A percentile compares a stretch with the other conserved stretches of the same genome.
Conservation (phyloP, 2,329 filamentous ascomycete species). For the Fusarium acutatum region DNA sequence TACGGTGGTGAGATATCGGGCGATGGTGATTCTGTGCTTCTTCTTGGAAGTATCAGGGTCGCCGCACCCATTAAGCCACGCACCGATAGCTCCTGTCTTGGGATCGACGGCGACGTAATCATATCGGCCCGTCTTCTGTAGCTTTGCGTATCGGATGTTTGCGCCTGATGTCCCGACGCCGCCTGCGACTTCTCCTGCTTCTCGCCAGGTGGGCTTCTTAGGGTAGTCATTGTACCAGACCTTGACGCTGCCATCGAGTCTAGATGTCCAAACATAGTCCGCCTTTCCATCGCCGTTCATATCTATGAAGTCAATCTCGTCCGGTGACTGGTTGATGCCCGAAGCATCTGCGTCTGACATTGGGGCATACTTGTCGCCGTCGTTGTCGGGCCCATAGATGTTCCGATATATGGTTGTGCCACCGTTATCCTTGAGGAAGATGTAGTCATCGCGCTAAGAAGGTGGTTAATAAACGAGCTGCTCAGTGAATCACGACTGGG, state of each 20-base stretch:
- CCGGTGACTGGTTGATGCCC: not conserved
- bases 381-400: not conserved
- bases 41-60: not conserved
- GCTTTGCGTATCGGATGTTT: not conserved
- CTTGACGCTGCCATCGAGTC: not conserved
- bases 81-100: not conserved
- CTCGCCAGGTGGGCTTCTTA: not conserved
- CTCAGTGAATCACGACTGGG: no score
- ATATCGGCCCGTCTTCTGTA: not conserved
- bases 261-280: not conserved
- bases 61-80: conserved; percentile 11
- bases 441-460: not conserved
- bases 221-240: conserved; percentile 16
- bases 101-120: conserved; percentile 18
- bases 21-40: not conserved
- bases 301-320: conserved; percentile 7
- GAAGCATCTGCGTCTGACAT: not conserved
- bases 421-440: conserved; percentile 1
- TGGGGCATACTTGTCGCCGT: not conserved
- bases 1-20: not conserved
- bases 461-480: rapidly evolving
- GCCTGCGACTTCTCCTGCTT: not conserved
- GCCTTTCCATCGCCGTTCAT: conserved; percentile 8
- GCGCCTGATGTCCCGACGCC: conserved; percentile 3
- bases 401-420: not conserved